phyloP scores from a whole-genome alignment of 2,329 filamentous ascomycete species.

The Sarocladiaceae sp. region DNA sequence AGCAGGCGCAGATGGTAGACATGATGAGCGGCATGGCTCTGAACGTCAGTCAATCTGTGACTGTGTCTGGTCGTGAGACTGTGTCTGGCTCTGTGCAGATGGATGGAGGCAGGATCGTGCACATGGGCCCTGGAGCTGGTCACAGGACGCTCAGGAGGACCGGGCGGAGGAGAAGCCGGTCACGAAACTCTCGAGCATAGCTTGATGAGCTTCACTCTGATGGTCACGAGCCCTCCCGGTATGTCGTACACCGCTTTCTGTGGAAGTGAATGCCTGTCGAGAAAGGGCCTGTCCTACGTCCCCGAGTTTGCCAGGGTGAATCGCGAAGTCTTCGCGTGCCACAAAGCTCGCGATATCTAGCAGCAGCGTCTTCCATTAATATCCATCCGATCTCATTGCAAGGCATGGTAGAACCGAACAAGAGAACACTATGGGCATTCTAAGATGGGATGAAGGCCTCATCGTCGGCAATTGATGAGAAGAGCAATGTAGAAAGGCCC shows the following conservation, averaged over 20 bases:
- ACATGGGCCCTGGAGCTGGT: neutral
- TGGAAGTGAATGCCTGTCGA: too few species aligned
- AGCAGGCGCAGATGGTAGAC: neutral
- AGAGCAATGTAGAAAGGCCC: too few species aligned
- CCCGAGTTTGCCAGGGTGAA: too few species aligned
- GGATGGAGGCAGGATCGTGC: neutral
- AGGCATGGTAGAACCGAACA: neutral
- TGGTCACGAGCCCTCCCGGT: too few species aligned
- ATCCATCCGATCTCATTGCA: neutral
- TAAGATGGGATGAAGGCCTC: neutral
- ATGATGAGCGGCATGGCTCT: neutral
- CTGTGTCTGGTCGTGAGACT: neutral
- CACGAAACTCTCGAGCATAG: too few species aligned
- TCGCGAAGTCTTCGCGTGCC: too few species aligned
- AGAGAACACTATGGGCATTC: neutral
- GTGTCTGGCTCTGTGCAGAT: neutral
- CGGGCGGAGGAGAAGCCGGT: neutral
- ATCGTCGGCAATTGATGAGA: neutral
- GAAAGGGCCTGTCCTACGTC: too few species aligned
- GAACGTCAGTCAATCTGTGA: neutral
- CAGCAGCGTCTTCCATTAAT: too few species aligned
- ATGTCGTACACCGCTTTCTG: too few species aligned
- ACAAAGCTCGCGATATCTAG: too few species aligned
- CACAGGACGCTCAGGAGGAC: neutral
- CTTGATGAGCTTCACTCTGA: too few species aligned